Evolutionary conservation across 2,329 filamentous ascomycete genomes (phyloP), one percentile per base, ranked within the genome.

Genomic region (Neofusicoccum laricinum): DNA sequence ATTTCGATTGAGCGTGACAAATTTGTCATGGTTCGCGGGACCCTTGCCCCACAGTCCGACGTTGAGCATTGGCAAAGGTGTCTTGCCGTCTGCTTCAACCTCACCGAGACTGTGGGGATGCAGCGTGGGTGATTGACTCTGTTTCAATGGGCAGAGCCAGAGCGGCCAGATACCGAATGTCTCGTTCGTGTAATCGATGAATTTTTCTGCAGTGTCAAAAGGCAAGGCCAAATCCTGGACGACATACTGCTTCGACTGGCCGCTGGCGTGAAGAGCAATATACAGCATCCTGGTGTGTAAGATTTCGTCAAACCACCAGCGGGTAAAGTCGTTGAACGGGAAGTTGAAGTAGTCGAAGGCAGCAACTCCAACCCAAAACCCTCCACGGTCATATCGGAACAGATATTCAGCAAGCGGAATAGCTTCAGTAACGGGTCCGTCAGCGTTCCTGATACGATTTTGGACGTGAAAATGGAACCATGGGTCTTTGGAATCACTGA

Each of bases 331-430:
- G 77, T 88, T 90, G 75, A 90, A 90, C 0, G 88, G 88, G 46
- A 78, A 84, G 14, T 11, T 32, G 73, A 90, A 90, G 75, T 90
- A 90, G 21, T 78, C 74, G 75, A 88, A 90, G 1, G 87, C 85
- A 64, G 45, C 14, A 1, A 21, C 15, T 0, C 85, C 88, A 2
- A 85, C 85, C 88, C 88, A 91, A 76, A 90, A 90, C 1, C 84
- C 87, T 46, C 87, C 88, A 25, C 88, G 83, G 72, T 91, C 88
- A 75, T 89, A 90, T 14, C 88, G 85, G 75, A 91, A 91, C 63
- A 90, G 83, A 73, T 91, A 91, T 70, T 90, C 88, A 1, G 77
- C 77, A 0, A 90, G 69, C 0, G 87, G 87, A 1, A 90, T 82
- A 64, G 84, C 84, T 65, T 90, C 87, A 62, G 73, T 68, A 3